These are phyloP conservation scores for Ganoderma lucidum DNA, from an alignment of 1,284 basidiomycete genomes.

Conservation along the genomic window DNA sequence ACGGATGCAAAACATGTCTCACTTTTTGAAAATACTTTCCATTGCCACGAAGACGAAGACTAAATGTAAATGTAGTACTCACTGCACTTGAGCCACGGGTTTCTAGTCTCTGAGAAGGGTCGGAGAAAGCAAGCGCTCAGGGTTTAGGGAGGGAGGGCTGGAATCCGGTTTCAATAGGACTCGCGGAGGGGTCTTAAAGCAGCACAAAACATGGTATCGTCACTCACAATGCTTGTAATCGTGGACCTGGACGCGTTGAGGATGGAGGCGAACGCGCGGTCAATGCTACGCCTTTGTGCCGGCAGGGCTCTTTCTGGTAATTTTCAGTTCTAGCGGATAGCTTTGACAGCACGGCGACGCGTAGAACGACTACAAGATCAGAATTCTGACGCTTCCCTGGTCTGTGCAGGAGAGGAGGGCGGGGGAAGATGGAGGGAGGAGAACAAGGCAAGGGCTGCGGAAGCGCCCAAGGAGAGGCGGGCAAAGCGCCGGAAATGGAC, in stretches of 20 bases:
- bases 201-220: not conserved
- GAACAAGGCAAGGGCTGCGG: not conserved
- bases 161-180: not conserved
- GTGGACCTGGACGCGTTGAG: not conserved
- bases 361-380: not conserved
- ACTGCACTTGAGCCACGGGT: not conserved
- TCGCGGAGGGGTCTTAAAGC: not conserved
- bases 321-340: not conserved
- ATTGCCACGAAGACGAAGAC: not conserved
- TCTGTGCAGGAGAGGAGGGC: not conserved
- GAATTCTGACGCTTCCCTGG: not conserved
- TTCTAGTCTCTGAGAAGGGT: not conserved
- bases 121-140: not conserved
- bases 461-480: slow-evolving; percentile 7
- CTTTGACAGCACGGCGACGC: no score
- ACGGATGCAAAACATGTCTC: not conserved
- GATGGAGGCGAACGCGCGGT: not conserved
- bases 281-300: not conserved
- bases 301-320: not conserved
- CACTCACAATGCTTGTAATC: not conserved
- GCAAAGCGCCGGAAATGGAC: slow-evolving; percentile 22
- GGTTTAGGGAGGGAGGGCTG: not conserved
- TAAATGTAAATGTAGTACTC: not conserved
- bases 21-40: no score
- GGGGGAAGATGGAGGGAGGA: not conserved